Conservation (phyloP, 2,329 filamentous ascomycete species). For the Hirsutella thompsonii region DNA sequence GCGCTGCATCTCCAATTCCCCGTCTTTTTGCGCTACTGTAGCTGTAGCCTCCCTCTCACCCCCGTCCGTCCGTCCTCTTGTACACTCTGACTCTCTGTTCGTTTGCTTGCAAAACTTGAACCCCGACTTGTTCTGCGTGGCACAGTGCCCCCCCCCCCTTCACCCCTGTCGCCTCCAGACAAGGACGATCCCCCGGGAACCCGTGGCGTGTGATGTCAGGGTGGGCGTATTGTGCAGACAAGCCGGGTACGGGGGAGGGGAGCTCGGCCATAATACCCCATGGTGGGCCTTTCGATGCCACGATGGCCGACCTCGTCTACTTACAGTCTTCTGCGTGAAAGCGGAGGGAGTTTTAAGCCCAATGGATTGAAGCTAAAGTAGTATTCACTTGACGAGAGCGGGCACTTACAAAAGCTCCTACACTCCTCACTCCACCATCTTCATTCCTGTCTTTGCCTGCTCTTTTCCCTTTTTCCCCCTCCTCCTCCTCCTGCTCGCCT, state of each 20-base stretch:
- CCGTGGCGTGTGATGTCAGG: not conserved
- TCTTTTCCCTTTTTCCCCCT: not conserved
- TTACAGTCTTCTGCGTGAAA: not conserved
- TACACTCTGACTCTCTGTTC: no score
- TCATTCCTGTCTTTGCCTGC: not conserved
- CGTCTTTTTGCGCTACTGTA: no score
- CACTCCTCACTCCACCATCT: not conserved
- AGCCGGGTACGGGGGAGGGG: no score
- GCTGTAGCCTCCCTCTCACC: no score
- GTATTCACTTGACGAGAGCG: not conserved
- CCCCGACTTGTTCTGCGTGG: no score
- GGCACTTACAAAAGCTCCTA: constrained; percentile 1
- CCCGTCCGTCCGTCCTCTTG: no score
- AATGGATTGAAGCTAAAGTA: not conserved
- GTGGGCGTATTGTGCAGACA: not conserved
- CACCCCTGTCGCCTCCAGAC: not conserved
- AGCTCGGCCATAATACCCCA: not conserved
- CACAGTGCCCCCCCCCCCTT: no score
- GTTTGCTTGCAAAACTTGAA: no score
- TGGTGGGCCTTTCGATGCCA: not conserved
- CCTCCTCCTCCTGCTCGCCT: not conserved
- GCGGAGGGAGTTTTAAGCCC: not conserved
- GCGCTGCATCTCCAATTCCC: no score
- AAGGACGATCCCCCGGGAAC: not conserved
- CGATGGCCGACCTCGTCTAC: not conserved